Evolutionary conservation across 2,329 filamentous ascomycete genomes (phyloP).

Genomic region (Pseudocercospora musae): DNA sequence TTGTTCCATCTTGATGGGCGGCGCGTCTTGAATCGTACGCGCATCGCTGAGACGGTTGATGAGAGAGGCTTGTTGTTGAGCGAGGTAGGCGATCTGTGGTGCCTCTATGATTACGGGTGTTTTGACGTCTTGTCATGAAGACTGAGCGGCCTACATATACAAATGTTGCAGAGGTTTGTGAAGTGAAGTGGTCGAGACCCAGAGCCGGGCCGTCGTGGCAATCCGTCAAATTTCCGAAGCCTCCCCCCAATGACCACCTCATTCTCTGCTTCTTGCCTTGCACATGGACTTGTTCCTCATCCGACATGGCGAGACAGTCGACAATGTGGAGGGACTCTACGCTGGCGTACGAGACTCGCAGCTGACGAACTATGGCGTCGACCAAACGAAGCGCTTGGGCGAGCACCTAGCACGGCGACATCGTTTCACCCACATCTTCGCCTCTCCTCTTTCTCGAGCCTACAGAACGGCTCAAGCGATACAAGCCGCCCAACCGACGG

Average conservation of each 20-base stretch:
- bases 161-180: neutral
- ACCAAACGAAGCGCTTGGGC: constrained; percentile 73
- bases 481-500: constrained; percentile 50
- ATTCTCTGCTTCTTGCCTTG: constrained; percentile 3
- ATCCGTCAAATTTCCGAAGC: neutral
- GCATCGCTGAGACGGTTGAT: neutral
- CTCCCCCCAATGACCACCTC: neutral
- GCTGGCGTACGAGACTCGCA: constrained; percentile 78
- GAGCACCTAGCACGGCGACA: constrained; percentile 61
- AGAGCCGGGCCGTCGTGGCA: neutral
- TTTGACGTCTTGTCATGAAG: neutral
- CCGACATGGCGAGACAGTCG: constrained; percentile 84
- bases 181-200: neutral
- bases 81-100: neutral
- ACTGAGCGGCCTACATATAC: neutral
- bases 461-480: constrained; percentile 67
- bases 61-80: neutral
- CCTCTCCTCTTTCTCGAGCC: constrained; percentile 75
- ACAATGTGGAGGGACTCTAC: constrained; percentile 75
- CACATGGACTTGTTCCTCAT: constrained; percentile 69
- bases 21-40: neutral
- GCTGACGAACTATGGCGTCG: constrained; percentile 75
- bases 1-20: neutral
- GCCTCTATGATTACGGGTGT: neutral
- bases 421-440: constrained; percentile 69